Conservation (phyloP, 352 stramenopile genomes). For the Globisporangium apiculatum region DNA sequence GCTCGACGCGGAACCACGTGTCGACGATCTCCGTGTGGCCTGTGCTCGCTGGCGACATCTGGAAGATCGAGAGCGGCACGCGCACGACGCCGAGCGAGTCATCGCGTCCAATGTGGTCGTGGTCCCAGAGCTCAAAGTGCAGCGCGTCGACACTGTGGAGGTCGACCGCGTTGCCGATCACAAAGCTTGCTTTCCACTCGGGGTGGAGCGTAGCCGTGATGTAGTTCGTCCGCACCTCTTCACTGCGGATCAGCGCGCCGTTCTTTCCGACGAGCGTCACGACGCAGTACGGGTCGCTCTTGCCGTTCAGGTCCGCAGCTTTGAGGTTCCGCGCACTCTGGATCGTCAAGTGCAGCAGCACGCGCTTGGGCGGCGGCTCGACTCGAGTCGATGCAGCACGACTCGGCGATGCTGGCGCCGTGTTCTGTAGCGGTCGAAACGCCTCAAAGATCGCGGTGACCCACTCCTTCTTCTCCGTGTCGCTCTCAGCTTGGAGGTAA, state of each 20-base stretch:
- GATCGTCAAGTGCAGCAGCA: constrained; percentile 47
- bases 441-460: constrained; percentile 48
- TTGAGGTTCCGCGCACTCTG: constrained; percentile 43
- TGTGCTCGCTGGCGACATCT: constrained; percentile 54
- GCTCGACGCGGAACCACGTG: constrained; percentile 57
- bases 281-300: constrained; percentile 69
- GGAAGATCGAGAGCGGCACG: constrained; percentile 52
- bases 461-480: constrained; percentile 61
- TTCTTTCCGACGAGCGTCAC: constrained; percentile 58
- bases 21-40: constrained; percentile 54
- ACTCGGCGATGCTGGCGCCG: constrained; percentile 8
- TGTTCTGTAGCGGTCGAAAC: constrained; percentile 31
- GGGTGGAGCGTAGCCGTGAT: constrained; percentile 41
- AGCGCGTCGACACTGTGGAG: constrained; percentile 46
- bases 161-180: constrained; percentile 40
- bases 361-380: constrained; percentile 16
- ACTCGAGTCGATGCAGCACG: constrained; percentile 1
- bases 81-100: constrained; percentile 49
- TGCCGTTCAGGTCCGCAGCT: constrained; percentile 47
- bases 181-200: constrained; percentile 46
- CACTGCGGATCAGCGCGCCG: constrained; percentile 42
- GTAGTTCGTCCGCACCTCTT: constrained; percentile 49
- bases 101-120: constrained; percentile 44
- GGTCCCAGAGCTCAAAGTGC: constrained; percentile 53
- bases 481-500: constrained; percentile 57